Evolutionary conservation across 352 stramenopile genomes (phyloP), one percentile per base, ranked within the genome.

Genomic region (Aphanomyces stellatus): DNA sequence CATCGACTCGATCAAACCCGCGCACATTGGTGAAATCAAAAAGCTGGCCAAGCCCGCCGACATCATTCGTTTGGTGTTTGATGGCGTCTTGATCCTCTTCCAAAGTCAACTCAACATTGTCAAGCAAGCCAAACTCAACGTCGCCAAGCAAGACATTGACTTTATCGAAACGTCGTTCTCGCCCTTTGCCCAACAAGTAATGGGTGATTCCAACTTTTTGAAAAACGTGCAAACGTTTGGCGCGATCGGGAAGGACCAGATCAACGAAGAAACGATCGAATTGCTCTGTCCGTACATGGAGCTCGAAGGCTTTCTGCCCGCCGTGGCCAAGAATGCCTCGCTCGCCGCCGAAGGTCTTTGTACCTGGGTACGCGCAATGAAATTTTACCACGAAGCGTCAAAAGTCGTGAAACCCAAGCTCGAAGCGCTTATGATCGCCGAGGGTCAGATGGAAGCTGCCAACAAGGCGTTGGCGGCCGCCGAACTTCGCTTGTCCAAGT

Each of bases 341-440:
- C 86, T 91, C 3, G 96, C 96, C 49, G 96, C 96, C 1, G 95
- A 99, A 73, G 96, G 96, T 3, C 75, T 99, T 28, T 99, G 96
- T 70, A 98, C 90, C 27, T 99, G 96, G 88, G 96, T 98, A 62
- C 79, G 88, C 34, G 97, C 97, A 1, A 99, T 99, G 97, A 98
- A 98, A 70, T 98, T 96, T 67, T 99, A 99, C 78, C 96, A 99
- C 75, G 91, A 99, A 72, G 97, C 96, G 1, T 98, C 92, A 27
- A 99, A 99, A 74, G 97, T 99, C 67, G 96, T 99, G 15, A 99
- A 99, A 72, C 97, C 97, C 8, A 99, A 99, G 74, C 83, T 99
- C 2, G 97, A 99, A 73, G 96, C 96, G 25, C 82, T 99, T 11
- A 88, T 85, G 48, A 96, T 99, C 30, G 96, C 96, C 1, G 93